Evolutionary conservation across 805 yeast species (phyloP), one percentile per base, ranked within the genome.

Genomic region (Yamadazyma insecticola): DNA sequence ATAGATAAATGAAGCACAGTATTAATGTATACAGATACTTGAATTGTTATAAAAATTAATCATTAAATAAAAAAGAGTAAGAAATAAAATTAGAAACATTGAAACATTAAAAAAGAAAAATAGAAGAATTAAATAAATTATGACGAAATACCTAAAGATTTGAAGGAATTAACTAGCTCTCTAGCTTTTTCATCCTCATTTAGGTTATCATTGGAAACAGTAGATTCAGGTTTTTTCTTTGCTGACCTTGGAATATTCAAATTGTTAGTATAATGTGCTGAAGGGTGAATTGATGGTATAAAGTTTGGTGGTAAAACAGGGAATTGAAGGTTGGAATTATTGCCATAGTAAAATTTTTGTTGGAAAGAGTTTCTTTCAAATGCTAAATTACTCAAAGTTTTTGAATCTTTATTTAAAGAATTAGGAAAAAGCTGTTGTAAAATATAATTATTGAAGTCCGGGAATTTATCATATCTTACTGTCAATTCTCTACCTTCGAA

Each of bases 401-500:
- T 41, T n/a, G n/a, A n/a, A 10, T 37, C 42, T 16, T 33, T 31
- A 3, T 18, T 17, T 12, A 17, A 13, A 2, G 31, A 30, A 13
- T 21, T 32, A 5, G 47, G 25, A 20, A 30, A 28, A 15, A 35
- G 24, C 30, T 51, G 55, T 36, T 55, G 61, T 15, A 50, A 25
- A 12, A 41, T 24, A 51, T 57, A 46, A 27, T 56, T 55, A 32
- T 56, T 55, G 35, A 55, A 53, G 28, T 59, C 66, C 1, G 79
- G 78, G 36, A 60, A 70, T 39, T 67, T 64, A 45, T 80, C 86
- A 45, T 60, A 76, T 15, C 86, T 51, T 2, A 80, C 86, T 3
- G 80, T 75, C 18, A 80, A 53, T 5, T 62, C 55, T 23, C 88
- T 57, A 1, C 85, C 84, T 46, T 74, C 72, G 44, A 78, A 81